These are phyloP conservation scores for Penicillium sp. DNA, from an alignment of 2,329 filamentous ascomycete genomes.

Conservation along the genomic window DNA sequence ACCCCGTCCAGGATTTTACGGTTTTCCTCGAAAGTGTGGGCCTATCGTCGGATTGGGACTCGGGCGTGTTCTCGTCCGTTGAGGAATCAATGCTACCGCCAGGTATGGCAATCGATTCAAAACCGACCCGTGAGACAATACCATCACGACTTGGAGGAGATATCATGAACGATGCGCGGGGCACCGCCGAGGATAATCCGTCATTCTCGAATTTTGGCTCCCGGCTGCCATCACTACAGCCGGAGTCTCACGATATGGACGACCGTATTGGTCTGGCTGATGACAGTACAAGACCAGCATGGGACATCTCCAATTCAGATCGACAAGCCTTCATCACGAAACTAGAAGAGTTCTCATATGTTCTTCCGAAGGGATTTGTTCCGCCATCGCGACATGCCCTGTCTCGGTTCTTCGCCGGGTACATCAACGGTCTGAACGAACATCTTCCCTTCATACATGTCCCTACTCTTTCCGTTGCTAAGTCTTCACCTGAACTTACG, in stretches of 20 bases:
- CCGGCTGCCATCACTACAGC: constrained; percentile 47
- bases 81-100: constrained; percentile 41
- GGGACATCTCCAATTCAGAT: constrained; percentile 48
- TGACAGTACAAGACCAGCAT: constrained; percentile 44
- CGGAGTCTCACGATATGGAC: constrained; percentile 45
- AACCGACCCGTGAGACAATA: constrained; percentile 32
- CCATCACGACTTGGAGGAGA: constrained; percentile 39
- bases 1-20: constrained; percentile 49
- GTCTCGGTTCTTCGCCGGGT: constrained; percentile 50
- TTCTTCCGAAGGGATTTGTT: constrained; percentile 47
- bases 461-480: constrained; percentile 46
- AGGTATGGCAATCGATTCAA: constrained; percentile 37
- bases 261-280: constrained; percentile 42
- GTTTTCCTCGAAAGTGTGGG: constrained; percentile 50
- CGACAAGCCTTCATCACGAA: constrained; percentile 45
- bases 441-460: constrained; percentile 53
- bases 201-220: constrained; percentile 50
- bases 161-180: constrained; percentile 38
- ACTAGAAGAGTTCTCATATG: constrained; percentile 45
- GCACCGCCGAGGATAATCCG: constrained; percentile 39
- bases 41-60: constrained; percentile 49
- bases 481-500: constrained; percentile 47
- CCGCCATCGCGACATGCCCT: constrained; percentile 50
- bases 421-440: constrained; percentile 51
- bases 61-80: constrained; percentile 44